Evolutionary conservation across 129 eudicot species (phyloP).

Genomic region (Scalesia atractyloides): DNA sequence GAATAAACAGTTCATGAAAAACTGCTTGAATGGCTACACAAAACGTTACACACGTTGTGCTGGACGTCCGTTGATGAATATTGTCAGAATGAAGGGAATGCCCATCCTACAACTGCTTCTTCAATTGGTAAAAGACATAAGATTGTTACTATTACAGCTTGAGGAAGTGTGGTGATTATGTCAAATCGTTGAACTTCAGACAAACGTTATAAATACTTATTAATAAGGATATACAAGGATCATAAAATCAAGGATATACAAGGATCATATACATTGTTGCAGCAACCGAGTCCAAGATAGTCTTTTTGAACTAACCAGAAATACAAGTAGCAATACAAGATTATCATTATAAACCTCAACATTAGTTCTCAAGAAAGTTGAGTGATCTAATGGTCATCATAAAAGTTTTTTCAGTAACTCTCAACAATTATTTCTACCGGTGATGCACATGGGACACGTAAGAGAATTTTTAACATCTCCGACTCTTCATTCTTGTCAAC

Average conservation of each 20-base stretch:
- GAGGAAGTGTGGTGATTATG: no score
- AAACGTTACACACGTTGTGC: slow-evolving; percentile 34
- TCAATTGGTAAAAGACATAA: no score
- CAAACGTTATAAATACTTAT: no score
- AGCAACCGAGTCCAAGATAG: no score
- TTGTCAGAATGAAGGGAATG: slow-evolving; percentile 55
- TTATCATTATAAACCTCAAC: neutral
- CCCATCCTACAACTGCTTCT: slow-evolving; percentile 69
- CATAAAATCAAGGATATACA: no score
- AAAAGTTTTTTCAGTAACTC: neutral
- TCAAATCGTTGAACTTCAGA: no score
- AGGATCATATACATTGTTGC: no score
- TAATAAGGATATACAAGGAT: no score
- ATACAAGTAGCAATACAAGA: neutral
- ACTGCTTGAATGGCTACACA: slow-evolving; percentile 31
- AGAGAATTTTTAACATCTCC: slow-evolving; percentile 5
- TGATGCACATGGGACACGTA: neutral
- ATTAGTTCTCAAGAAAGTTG: neutral
- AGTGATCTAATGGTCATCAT: neutral
- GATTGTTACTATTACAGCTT: no score
- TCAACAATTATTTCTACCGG: neutral
- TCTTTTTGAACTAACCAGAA: neutral
- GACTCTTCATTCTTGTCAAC: neutral
- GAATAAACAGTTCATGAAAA: neutral
- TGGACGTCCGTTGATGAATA: slow-evolving; percentile 72